These are phyloP conservation scores for Ogataea trehalophila DNA, from an alignment of 805 yeast genomes.

Conservation along the genomic window DNA sequence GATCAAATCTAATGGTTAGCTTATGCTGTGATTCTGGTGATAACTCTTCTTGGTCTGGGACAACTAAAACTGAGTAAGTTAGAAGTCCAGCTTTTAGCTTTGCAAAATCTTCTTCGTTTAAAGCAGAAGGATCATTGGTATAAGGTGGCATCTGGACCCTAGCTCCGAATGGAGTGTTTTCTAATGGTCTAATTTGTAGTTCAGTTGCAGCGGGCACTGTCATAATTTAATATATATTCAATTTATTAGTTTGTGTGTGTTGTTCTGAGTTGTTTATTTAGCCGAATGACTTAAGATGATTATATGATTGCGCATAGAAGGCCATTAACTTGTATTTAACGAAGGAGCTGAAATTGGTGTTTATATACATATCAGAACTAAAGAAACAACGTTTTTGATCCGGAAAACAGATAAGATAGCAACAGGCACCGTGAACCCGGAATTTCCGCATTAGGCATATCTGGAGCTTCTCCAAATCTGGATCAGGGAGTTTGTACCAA, in stretches of 20 bases:
- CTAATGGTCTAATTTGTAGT: conserved; percentile 42
- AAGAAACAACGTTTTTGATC: too few species aligned
- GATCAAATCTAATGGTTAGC: conserved; percentile 75
- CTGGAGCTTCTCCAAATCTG: too few species aligned
- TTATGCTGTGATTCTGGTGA: conserved; percentile 71
- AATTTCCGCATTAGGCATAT: too few species aligned
- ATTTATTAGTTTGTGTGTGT: neutral
- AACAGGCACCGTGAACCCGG: too few species aligned
- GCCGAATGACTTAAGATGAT: too few species aligned
- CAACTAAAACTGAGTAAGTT: conserved; percentile 64
- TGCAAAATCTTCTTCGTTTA: conserved; percentile 62
- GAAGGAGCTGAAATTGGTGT: too few species aligned
- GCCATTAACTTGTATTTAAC: too few species aligned
- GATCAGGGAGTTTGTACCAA: too few species aligned
- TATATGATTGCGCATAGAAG: too few species aligned
- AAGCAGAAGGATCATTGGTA: conserved; percentile 66
- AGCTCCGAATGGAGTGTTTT: conserved; percentile 63
- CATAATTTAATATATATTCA: neutral
- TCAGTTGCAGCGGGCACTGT: conserved; percentile 19
- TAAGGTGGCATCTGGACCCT: conserved; percentile 58
- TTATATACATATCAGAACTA: too few species aligned
- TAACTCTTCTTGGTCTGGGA: conserved; percentile 66
- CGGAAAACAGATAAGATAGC: too few species aligned
- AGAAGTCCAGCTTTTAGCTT: conserved; percentile 59
- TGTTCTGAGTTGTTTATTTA: too few species aligned